Conservation (phyloP, 2,329 filamentous ascomycete genomes). For the Dryadomyces sulphureus region DNA sequence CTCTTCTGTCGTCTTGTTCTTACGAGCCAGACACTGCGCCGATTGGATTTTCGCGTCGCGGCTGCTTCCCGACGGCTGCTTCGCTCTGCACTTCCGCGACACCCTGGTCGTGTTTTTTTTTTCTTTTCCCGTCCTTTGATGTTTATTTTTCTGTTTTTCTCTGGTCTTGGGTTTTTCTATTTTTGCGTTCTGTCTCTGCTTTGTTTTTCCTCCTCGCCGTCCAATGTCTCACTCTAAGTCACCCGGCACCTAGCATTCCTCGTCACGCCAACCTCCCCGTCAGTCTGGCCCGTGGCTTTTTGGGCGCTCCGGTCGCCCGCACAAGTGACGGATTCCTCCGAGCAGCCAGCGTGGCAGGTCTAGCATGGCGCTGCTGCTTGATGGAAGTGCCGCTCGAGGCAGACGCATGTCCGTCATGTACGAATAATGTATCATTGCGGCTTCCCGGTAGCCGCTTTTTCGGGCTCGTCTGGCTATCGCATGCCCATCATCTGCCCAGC, state of each 20-base stretch:
- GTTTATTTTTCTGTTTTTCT: background rate
- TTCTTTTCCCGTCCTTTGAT: background rate
- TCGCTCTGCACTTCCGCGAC: constrained; percentile 4
- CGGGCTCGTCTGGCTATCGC: constrained; percentile 1
- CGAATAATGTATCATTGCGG: background rate
- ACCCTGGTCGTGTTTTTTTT: background rate
- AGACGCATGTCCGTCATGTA: constrained; percentile 5
- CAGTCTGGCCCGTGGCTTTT: too few relatives aligned
- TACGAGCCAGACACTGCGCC: background rate
- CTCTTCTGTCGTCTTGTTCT: background rate
- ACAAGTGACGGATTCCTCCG: background rate
- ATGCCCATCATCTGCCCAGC: constrained; percentile 1
- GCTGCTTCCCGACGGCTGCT: constrained; percentile 7
- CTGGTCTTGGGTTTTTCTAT: background rate
- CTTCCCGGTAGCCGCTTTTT: constrained; percentile 1
- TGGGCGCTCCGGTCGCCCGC: background rate
- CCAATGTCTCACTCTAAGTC: background rate
- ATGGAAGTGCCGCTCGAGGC: background rate
- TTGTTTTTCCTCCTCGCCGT: background rate
- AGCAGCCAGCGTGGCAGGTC: background rate
- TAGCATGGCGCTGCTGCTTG: background rate
- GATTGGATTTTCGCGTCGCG: constrained; percentile 3
- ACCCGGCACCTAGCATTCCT: background rate
- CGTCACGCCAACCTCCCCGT: too few relatives aligned
- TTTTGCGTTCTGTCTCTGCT: background rate